Percentiles rank a stretch among this genome's conserved stretches.
Conservation (phyloP, 805 yeast species). For the Lachancea mirantina region DNA sequence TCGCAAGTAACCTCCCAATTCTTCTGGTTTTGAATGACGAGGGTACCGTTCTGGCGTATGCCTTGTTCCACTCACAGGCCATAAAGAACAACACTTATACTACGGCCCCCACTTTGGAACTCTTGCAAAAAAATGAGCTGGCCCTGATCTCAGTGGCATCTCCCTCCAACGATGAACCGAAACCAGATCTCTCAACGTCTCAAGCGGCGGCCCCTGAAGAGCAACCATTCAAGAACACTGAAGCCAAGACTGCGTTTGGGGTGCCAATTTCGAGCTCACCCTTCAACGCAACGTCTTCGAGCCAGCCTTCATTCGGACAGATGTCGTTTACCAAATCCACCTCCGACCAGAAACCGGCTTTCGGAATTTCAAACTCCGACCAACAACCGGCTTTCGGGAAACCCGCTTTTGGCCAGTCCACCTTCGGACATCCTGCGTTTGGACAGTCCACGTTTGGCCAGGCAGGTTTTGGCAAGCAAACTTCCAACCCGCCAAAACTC, state of each 20-base stretch:
- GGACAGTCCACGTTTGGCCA: slow-evolving; percentile 17
- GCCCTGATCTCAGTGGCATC: not conserved
- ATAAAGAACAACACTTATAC: slow-evolving; percentile 34
- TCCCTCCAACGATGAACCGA: not conserved
- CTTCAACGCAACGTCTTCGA: too few relatives aligned
- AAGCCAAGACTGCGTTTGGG: too few relatives aligned
- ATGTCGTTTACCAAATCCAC: too few relatives aligned
- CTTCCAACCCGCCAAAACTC: too few relatives aligned
- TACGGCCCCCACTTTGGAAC: slow-evolving; percentile 12
- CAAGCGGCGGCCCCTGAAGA: not conserved
- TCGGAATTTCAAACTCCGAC: too few relatives aligned
- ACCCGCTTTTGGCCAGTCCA: slow-evolving; percentile 13
- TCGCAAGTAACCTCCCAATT: slow-evolving; percentile 57
- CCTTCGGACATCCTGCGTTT: slow-evolving; percentile 3
- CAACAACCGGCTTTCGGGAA: too few relatives aligned
- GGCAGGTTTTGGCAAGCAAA: too few relatives aligned
- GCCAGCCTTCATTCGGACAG: not conserved
- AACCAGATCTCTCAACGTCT: too few relatives aligned
- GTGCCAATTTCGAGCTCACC: too few relatives aligned
- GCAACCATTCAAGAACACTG: too few relatives aligned
- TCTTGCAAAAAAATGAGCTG: not conserved
- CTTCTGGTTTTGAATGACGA: slow-evolving; percentile 54
- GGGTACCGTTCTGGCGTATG: slow-evolving; percentile 59
- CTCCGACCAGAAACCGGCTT: too few relatives aligned
- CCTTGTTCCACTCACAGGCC: slow-evolving; percentile 51